Evolutionary conservation across 306 rosid species (phyloP).

Genomic region (Luffa aegyptiaca): DNA sequence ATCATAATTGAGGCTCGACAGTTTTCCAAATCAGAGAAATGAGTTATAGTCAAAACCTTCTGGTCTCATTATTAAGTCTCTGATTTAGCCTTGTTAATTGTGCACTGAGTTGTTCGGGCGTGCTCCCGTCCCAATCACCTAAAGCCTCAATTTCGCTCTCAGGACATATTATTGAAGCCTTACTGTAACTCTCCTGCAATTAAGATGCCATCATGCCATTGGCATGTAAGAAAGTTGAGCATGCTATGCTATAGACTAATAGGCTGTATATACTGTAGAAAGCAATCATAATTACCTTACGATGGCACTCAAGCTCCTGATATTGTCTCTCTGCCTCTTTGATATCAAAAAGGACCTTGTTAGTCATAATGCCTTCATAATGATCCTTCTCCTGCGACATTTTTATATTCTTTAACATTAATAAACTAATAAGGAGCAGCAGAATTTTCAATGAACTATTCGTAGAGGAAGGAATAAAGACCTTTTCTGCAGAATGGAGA

Average conservation of each 20-base stretch:
- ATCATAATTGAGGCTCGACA: constrained; percentile 8
- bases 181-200: constrained; percentile 51
- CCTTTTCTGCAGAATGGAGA: constrained; percentile 41
- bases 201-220: constrained; percentile 17
- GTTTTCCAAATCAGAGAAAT: constrained; percentile 9
- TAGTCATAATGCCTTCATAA: constrained; percentile 59
- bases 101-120: constrained; percentile 70
- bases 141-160: constrained; percentile 51
- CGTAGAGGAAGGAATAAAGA: constrained; percentile 12
- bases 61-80: constrained; percentile 57
- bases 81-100: constrained; percentile 45
- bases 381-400: constrained; percentile 49
- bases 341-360: constrained; percentile 41
- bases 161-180: constrained; percentile 73
- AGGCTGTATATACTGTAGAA: neutral
- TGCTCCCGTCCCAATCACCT: constrained; percentile 54
- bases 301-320: constrained; percentile 34
- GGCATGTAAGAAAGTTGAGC: neutral
- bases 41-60: constrained; percentile 29
- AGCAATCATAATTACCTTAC: constrained; percentile 25
- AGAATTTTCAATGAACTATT: neutral
- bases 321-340: constrained; percentile 41
- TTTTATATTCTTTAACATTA: neutral
- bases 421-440: neutral
- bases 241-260: neutral